Percentiles rank a stretch among this genome's conserved stretches.
These are phyloP conservation scores for Rubia occidens DNA, from an alignment of 305 asterid genomes.

Conservation along the genomic window DNA sequence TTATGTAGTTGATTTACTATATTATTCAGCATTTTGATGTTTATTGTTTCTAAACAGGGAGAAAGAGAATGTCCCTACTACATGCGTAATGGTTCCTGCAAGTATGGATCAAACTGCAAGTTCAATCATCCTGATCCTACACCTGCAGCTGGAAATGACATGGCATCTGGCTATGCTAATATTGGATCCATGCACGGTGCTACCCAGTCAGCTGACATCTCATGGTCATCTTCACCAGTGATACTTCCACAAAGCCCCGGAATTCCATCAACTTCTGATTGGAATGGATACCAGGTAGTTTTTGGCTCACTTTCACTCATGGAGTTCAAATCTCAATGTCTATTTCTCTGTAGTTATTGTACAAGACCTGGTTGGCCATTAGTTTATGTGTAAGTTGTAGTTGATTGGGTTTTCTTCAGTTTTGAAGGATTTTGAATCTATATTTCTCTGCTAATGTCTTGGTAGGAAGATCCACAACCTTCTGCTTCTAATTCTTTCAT, in stretches of 20 bases:
- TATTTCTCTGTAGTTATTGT: not conserved
- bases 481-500: not conserved
- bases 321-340: not conserved
- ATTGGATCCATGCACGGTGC: slow-evolving; percentile 48
- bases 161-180: slow-evolving; percentile 49
- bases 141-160: slow-evolving; percentile 49
- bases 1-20: not conserved
- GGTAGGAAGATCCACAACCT: not conserved
- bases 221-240: slow-evolving; percentile 67
- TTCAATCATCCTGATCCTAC: slow-evolving; percentile 95
- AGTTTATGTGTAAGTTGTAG: not conserved
- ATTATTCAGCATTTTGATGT: not conserved
- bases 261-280: slow-evolving; percentile 45
- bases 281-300: slow-evolving; percentile 81
- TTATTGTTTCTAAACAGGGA: slow-evolving; percentile 36
- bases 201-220: slow-evolving; percentile 38
- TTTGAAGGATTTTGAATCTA: not conserved
- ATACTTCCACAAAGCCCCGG: slow-evolving; percentile 47
- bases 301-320: slow-evolving; percentile 3
- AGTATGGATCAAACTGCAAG: slow-evolving; percentile 77
- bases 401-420: not conserved
- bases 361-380: not conserved
- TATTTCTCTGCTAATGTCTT: not conserved
- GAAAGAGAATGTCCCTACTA: slow-evolving; percentile 86
- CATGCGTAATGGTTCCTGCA: slow-evolving; percentile 97